A percentile compares a stretch with the other conserved stretches of the same genome.
Conservation (phyloP, 352 stramenopile species). For the Globisporangium heterothallicum region DNA sequence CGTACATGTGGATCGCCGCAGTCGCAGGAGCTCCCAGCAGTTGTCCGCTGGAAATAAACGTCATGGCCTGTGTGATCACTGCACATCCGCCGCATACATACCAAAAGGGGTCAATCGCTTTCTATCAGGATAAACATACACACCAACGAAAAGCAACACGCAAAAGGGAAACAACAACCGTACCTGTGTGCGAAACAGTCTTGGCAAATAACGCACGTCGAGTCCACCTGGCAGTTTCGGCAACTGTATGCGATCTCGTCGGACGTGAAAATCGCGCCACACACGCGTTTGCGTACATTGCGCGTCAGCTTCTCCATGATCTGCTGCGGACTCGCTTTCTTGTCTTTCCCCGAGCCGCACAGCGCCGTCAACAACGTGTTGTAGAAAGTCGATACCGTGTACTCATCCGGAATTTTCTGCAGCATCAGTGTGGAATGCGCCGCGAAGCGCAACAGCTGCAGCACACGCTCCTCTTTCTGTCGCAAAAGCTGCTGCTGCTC, state of each 20-base stretch:
- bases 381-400: constrained; percentile 23
- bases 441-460: constrained; percentile 43
- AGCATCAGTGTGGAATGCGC: constrained; percentile 34
- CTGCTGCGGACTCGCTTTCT: constrained; percentile 30
- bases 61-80: constrained; percentile 75
- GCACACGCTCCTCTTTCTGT: constrained; percentile 37
- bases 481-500: constrained; percentile 21
- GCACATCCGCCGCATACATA: background rate
- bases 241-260: constrained; percentile 88
- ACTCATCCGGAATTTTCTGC: constrained; percentile 10
- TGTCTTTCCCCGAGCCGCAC: constrained; percentile 51
- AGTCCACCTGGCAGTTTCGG: constrained; percentile 82
- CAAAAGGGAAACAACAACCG: constrained; percentile 5
- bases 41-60: constrained; percentile 85
- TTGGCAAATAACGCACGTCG: constrained; percentile 83
- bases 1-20: constrained; percentile 77
- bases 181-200: constrained; percentile 82
- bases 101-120: background rate
- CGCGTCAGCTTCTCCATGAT: constrained; percentile 60
- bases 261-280: constrained; percentile 76
- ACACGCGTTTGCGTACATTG: constrained; percentile 66
- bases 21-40: constrained; percentile 81
- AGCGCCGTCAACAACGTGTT: constrained; percentile 52
- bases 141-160: background rate
- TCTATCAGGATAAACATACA: too few relatives aligned